Evolutionary conservation across 2,329 filamentous ascomycete species (phyloP), one percentile per base, ranked within the genome.

Genomic region (Colletotrichum sp.): DNA sequence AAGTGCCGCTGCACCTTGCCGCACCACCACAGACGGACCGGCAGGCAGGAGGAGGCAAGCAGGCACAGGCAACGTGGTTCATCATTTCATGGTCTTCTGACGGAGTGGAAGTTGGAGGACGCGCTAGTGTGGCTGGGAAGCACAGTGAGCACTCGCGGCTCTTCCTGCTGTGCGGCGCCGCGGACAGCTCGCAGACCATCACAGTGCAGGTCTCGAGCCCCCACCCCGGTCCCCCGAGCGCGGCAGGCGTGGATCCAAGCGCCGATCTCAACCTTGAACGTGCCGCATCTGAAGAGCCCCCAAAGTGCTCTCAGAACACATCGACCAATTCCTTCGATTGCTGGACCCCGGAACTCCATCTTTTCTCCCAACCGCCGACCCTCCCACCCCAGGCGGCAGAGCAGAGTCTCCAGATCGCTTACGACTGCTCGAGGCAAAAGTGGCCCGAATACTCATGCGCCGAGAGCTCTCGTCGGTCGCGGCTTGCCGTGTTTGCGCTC

Each of bases 261-360:
- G 68, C 68, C 61, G 72, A 75, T 75, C 72, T 62, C 72, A 72
- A 75, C 72, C 68, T 75, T 56, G 48, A 71, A 66, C 28, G 52
- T 55, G 43, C 65, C 27, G 65, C 65, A 67, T 34, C 36, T 56
- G 65, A n/a, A 30, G 36, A 48, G 36, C 36, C 62, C 58, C 34
- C 36, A 65, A 61, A 36, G 60, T 64, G 30, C 60, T 32, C 22
- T 13, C n/a, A 25, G 60, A 34, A 34, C 32, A 9, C 43, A 34
- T 28, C 34, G 70, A 22, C 62, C 52, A 66, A 67, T 66, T 34
- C 36, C 34, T 55, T 39, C 13, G 25, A 43, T 30, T 52, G 7
- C 62, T 66, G 16, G 22, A 64, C 36, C 36, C 36, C 62, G 62
- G 62, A 52, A 66, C 62, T 48, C 62, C 62, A 66, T 66, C 62